Evolutionary conservation across 2,329 filamentous ascomycete species (phyloP).

Genomic region (Nothophoma quercina): DNA sequence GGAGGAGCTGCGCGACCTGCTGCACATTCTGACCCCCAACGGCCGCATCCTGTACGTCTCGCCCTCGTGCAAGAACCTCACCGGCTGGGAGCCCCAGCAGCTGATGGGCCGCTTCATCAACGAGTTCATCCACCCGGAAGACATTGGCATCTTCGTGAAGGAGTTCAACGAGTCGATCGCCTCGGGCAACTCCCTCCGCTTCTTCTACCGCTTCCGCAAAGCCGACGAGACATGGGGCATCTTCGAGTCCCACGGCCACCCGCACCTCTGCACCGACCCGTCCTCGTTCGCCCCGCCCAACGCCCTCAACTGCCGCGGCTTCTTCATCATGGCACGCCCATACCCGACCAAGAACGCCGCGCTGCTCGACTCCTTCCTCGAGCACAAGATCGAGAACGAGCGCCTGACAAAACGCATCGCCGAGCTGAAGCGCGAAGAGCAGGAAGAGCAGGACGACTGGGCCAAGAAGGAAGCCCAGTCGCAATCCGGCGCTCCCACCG

Average conservation of each 20-base stretch:
- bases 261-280: slow-evolving; percentile 78
- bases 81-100: slow-evolving; percentile 75
- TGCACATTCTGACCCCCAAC: slow-evolving; percentile 86
- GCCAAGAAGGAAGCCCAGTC: slow-evolving; percentile 63
- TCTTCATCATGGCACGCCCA: slow-evolving; percentile 91
- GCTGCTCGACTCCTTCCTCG: slow-evolving; percentile 88
- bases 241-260: slow-evolving; percentile 91
- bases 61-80: slow-evolving; percentile 75
- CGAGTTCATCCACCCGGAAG: slow-evolving; percentile 86
- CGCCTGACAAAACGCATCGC: slow-evolving; percentile 82
- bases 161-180: slow-evolving; percentile 91
- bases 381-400: slow-evolving; percentile 97
- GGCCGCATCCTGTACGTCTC: slow-evolving; percentile 88
- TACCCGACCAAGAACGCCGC: slow-evolving; percentile 89
- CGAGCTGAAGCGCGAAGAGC: slow-evolving; percentile 84
- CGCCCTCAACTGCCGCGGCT: slow-evolving; percentile 75
- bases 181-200: slow-evolving; percentile 77
- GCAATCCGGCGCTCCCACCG: slow-evolving; percentile 9
- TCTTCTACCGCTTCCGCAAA: slow-evolving; percentile 85
- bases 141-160: slow-evolving; percentile 80
- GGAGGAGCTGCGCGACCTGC: slow-evolving; percentile 86
- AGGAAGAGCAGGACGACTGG: slow-evolving; percentile 76
- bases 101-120: slow-evolving; percentile 78
- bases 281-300: slow-evolving; percentile 69
- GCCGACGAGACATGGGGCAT: slow-evolving; percentile 77